A percentile compares a stretch with the other conserved stretches of the same genome.
Conservation (phyloP, 352 stramenopile species). For the Pythium periplocum region DNA sequence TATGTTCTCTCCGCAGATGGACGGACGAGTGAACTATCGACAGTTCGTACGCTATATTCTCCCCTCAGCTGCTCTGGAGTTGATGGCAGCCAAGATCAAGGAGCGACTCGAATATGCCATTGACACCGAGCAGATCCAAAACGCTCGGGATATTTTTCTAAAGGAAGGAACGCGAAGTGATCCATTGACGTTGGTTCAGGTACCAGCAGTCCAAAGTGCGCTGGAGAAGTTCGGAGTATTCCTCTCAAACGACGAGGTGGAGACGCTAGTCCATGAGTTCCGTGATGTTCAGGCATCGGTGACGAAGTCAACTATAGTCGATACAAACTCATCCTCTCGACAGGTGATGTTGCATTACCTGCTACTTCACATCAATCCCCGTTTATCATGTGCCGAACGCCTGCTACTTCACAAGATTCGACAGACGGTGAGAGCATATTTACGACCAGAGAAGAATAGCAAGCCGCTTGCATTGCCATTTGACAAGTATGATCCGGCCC, state of each 20-base stretch:
- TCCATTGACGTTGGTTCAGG: not conserved
- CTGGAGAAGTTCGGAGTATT: conserved; percentile 17
- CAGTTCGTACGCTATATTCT: conserved; percentile 59
- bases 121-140: conserved; percentile 33
- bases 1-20: conserved; percentile 49
- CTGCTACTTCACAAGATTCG: conserved; percentile 63
- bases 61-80: conserved; percentile 47
- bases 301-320: too few species aligned
- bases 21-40: conserved; percentile 66
- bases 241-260: conserved; percentile 12
- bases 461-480: conserved; percentile 38
- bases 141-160: not conserved
- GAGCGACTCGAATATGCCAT: conserved; percentile 57
- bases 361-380: conserved; percentile 51
- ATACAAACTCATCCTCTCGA: not conserved
- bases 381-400: conserved; percentile 36
- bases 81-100: conserved; percentile 54
- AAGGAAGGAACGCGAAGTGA: not conserved
- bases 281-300: too few species aligned
- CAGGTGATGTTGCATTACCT: conserved; percentile 43
- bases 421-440: conserved; percentile 35
- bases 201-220: conserved; percentile 3
- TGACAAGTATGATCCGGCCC: conserved; percentile 43
- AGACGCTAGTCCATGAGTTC: conserved; percentile 7
- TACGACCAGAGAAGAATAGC: conserved; percentile 23